Conservation (phyloP, 371 early-diverging fungal genomes). For the Mucor ambiguus region DNA sequence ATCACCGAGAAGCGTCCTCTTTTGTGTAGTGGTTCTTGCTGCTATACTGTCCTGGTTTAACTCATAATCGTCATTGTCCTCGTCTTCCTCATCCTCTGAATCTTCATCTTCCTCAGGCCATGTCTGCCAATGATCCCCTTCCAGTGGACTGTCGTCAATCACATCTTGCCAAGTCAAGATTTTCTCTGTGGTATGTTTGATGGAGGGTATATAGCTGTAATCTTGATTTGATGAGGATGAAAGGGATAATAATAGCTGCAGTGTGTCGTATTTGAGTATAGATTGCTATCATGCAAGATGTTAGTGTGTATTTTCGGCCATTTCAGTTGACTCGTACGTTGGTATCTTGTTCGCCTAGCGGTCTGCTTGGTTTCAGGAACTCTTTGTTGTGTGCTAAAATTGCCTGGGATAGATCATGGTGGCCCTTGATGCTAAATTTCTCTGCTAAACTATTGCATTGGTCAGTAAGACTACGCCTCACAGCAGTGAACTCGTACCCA, state of each 20-base stretch:
- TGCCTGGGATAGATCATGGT: conserved; percentile 12
- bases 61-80: conserved; percentile 16
- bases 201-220: not conserved
- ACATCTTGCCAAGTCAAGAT: conserved; percentile 28
- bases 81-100: conserved; percentile 19
- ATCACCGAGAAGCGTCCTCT: not conserved
- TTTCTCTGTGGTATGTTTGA: not conserved
- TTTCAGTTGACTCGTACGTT: conserved; percentile 1
- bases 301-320: not conserved
- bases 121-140: conserved; percentile 41
- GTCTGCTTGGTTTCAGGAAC: conserved; percentile 2
- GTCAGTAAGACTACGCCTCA: not conserved
- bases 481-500: conserved; percentile 7
- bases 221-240: conserved; percentile 22
- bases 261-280: conserved; percentile 26
- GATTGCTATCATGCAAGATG: conserved; percentile 9
- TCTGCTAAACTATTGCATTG: conserved; percentile 15
- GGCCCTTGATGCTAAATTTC: conserved; percentile 20
- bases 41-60: conserved; percentile 15
- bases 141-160: conserved; percentile 33
- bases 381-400: conserved; percentile 1
- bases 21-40: not conserved
- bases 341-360: conserved; percentile 1
- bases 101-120: conserved; percentile 19
- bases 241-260: conserved; percentile 16